A percentile compares a stretch with the other conserved stretches of the same genome.
Conservation (phyloP, 2,329 filamentous ascomycete genomes). For the Talaromyces sp. region DNA sequence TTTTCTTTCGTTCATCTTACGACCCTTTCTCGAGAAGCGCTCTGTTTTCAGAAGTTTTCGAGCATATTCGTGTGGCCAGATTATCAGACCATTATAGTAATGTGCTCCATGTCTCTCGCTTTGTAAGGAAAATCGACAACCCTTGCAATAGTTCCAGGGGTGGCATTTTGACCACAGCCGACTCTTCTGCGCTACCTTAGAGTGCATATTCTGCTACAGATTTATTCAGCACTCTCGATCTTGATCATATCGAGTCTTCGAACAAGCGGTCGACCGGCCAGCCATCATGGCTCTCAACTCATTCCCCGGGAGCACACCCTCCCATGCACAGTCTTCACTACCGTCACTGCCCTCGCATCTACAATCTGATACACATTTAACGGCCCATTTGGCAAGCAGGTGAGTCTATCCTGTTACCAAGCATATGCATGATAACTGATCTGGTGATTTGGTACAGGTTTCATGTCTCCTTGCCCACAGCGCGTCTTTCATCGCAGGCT, state of each 20-base stretch:
- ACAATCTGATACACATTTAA: slow-evolving; percentile 52
- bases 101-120: slow-evolving; percentile 8
- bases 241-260: neutral
- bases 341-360: slow-evolving; percentile 76
- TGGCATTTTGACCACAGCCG: neutral
- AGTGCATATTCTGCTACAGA: neutral
- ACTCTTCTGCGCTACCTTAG: neutral
- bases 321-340: slow-evolving; percentile 78
- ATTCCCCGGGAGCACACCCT: slow-evolving; percentile 46
- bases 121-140: neutral
- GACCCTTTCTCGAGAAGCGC: neutral
- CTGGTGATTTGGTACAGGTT: slow-evolving; percentile 69
- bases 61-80: neutral
- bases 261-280: slow-evolving; percentile 16
- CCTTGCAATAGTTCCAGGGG: slow-evolving; percentile 4
- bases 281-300: slow-evolving; percentile 39
- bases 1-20: neutral
- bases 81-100: neutral
- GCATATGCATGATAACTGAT: slow-evolving; percentile 14
- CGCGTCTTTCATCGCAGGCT: slow-evolving; percentile 84
- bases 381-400: slow-evolving; percentile 51
- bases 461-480: slow-evolving; percentile 84
- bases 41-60: neutral
- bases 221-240: neutral
- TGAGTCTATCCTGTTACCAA: slow-evolving; percentile 23